Evolutionary conservation across 495 filamentous ascomycete genomes (phyloP), one percentile per base, ranked within the genome.

Genomic region (Thermochaetoides thermophila): DNA sequence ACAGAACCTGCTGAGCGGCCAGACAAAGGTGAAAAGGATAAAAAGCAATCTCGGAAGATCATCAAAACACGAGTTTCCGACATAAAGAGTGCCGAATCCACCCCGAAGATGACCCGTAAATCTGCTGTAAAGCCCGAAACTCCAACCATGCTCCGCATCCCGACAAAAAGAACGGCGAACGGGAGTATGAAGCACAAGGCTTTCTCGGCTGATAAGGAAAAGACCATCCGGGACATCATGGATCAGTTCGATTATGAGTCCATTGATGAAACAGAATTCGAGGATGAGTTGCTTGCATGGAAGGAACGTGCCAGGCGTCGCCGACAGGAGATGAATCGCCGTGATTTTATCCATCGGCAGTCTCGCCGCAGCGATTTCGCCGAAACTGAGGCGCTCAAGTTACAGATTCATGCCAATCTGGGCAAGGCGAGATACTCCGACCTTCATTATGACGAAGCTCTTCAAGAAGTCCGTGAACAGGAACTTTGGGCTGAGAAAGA

Each of bases 401-500:
- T 64, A 30, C 45, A 55, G 27, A 46, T 56, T 17, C 72, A 73
- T 43, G 56, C 59, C 18, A 46, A 52, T 23, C 50, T 59, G 29
- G 69, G 66, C 18, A 71, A 69, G 35, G 46, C 56, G 14, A 58
- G 68, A 15, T 71, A 57, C 38, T 57, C 63, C 31, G 56, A 63
- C 10, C 30, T 63, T 6, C 48, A 68, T 40, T 65, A 60, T 45
- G 64, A 73, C 4, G 75, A 74, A 10, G 89, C 86, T 12, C 64
- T 85, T 32, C 70, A 78, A 27, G 77, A 92, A 44, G 87, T 97
- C 1, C 81, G 89, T 38, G 75, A 80, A 34, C 81, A 81, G 40
- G 89, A 95, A 50, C 66, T 94, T 6, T 78, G 80, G 35, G 84
- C 89, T 30, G 89, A 99, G 52, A 99, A 96, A 54, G 91, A 96